Evolutionary conservation across 2,329 filamentous ascomycete genomes (phyloP).

Genomic region (Ophiostoma ips): DNA sequence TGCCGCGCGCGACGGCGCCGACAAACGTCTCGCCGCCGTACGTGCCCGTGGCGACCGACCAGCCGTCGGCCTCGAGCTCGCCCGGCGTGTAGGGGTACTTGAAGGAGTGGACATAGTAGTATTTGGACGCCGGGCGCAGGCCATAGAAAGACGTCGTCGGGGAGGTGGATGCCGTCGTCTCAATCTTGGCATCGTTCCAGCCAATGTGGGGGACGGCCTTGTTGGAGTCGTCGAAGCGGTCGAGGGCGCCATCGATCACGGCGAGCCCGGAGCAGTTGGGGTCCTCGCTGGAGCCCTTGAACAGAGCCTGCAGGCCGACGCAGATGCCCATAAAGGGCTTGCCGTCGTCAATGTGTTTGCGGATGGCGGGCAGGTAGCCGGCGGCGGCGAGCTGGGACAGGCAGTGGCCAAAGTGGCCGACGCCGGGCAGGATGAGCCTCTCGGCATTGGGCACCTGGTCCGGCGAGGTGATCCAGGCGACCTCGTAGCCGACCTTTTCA

Average conservation of each 20-base stretch:
- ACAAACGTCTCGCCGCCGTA: constrained; percentile 87
- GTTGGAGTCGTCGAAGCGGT: constrained; percentile 58
- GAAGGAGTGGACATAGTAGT: constrained; percentile 98
- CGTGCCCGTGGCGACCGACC: constrained; percentile 78
- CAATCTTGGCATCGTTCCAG: constrained; percentile 70
- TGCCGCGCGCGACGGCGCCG: constrained; percentile 73
- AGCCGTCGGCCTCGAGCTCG: constrained; percentile 66
- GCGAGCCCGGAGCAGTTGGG: constrained; percentile 58
- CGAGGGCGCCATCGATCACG: constrained; percentile 55
- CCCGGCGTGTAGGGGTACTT: constrained; percentile 63
- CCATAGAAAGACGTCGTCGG: constrained; percentile 47
- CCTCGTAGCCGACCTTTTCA: constrained; percentile 83
- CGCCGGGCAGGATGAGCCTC: constrained; percentile 90
- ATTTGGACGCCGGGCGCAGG: constrained; percentile 69
- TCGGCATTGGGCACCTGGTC: constrained; percentile 71
- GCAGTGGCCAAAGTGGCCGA: constrained; percentile 96
- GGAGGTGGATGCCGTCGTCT: background rate
- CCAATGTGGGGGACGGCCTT: constrained; percentile 98
- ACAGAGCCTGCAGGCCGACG: constrained; percentile 83
- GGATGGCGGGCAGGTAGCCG: constrained; percentile 72
- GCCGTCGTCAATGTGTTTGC: constrained; percentile 69
- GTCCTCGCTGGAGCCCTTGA: constrained; percentile 73
- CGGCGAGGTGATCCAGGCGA: constrained; percentile 82
- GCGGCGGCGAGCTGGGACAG: constrained; percentile 68
- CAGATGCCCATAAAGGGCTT: constrained; percentile 98